Evolutionary conservation across 2,329 filamentous ascomycete species (phyloP).

Genomic region (Ceratocystis colombiana): DNA sequence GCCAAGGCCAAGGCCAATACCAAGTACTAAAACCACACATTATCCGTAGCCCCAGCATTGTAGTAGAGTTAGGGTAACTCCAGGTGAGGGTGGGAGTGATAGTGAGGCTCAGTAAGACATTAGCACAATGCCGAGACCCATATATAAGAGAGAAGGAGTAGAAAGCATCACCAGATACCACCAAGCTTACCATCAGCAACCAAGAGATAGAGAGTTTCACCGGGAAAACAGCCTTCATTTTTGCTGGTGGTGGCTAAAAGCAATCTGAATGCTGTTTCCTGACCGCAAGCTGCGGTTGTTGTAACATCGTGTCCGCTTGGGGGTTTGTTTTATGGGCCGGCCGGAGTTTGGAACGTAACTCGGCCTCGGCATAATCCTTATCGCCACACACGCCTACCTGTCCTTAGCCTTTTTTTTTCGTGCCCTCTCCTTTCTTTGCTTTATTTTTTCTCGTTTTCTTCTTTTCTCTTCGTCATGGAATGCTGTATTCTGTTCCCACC

Average conservation of each 20-base stretch:
- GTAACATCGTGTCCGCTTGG: background rate
- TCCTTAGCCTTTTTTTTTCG: background rate
- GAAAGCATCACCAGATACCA: background rate
- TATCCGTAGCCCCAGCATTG: background rate
- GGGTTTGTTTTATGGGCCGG: background rate
- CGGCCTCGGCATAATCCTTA: background rate
- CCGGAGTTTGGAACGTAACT: background rate
- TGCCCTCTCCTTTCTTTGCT: too few species aligned
- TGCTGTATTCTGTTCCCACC: too few species aligned
- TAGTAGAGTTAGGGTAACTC: background rate
- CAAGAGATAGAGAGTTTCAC: background rate
- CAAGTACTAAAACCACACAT: too few species aligned
- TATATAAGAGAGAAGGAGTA: conserved; percentile 1
- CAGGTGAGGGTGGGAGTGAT: too few species aligned
- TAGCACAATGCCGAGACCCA: conserved; percentile 1
- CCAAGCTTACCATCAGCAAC: background rate
- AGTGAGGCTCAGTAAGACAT: conserved; percentile 7
- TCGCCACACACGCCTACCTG: background rate
- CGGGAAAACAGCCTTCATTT: too few species aligned
- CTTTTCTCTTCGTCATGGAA: background rate
- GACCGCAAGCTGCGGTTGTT: background rate
- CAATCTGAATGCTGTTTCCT: too few species aligned
- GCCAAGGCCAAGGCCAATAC: too few species aligned
- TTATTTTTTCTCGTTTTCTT: background rate
- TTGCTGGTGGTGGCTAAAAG: too few species aligned